Percentiles rank a stretch among this genome's conserved stretches.
Evolutionary conservation across 768 basidiomycete species (phyloP).

Genomic region (Panaeolus papilionaceus): DNA sequence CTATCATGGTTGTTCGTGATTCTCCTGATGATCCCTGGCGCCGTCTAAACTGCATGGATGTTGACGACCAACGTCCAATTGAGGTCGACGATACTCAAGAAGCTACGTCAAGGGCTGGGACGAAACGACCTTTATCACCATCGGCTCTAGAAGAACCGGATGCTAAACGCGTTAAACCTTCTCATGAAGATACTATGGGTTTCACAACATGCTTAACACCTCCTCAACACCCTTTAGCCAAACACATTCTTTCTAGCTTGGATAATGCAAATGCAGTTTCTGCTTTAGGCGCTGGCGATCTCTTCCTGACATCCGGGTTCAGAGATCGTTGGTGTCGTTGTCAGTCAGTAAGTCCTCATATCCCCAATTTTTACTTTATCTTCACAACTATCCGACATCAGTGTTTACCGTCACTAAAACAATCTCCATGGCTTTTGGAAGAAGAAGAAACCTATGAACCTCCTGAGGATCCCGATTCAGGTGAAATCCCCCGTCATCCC

Average conservation of each 20-base stretch:
- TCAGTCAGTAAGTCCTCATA: slow-evolving; percentile 45
- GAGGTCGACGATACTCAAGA: slow-evolving; percentile 32
- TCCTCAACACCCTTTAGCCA: slow-evolving; percentile 48
- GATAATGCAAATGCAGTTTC: slow-evolving; percentile 29
- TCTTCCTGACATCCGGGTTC: slow-evolving; percentile 79
- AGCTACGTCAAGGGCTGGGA: slow-evolving; percentile 34
- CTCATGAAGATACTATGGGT: slow-evolving; percentile 27
- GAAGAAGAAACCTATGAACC: slow-evolving; percentile 88
- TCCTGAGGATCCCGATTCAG: slow-evolving; percentile 86
- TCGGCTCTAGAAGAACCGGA: slow-evolving; percentile 41
- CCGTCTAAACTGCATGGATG: slow-evolving; percentile 42
- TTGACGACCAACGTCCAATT: slow-evolving; percentile 33
- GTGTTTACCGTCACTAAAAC: slow-evolving; percentile 65
- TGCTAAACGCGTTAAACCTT: slow-evolving; percentile 43
- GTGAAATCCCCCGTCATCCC: slow-evolving; percentile 38
- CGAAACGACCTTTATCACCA: slow-evolving; percentile 59
- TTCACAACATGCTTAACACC: slow-evolving; percentile 61
- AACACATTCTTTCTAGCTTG: slow-evolving; percentile 46
- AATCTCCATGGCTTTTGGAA: slow-evolving; percentile 65
- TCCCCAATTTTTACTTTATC: slow-evolving; percentile 12
- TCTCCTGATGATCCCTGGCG: slow-evolving; percentile 55
- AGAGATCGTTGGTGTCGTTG: slow-evolving; percentile 85
- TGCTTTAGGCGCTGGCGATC: slow-evolving; percentile 65
- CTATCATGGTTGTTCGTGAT: slow-evolving; percentile 70
- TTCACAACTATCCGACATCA: slow-evolving; percentile 31